Evolutionary conservation across 805 yeast genomes (phyloP), one percentile per base, ranked within the genome.

Genomic region (Hanseniaspora guilliermondii): DNA sequence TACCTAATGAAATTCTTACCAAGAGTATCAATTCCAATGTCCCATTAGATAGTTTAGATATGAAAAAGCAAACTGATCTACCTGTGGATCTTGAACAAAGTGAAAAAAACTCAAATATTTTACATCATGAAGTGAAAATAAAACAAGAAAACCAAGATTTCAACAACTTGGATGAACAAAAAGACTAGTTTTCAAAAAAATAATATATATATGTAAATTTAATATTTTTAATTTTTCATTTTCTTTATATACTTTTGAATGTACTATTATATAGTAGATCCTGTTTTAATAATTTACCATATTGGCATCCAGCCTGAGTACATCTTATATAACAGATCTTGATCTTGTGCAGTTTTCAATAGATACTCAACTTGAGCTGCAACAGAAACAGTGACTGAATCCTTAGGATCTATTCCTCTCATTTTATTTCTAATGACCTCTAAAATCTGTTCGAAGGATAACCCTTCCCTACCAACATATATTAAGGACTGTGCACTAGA

Each of bases 261-360:
- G n/a, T n/a, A n/a, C 14, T 9, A 30, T n/a, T 27, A 44, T 44
- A 44, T 44, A 44, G 8, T 16, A 24, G 5, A 39, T n/a, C 9
- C 11, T 21, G 24, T 41, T 4, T 17, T 30, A n/a, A n/a, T 16
- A 12, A 22, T n/a, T 61, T 64, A 80, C 72, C 83, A 73, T 66
- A 82, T 81, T 8, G 93, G 77, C 68, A 80, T 72, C 99, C 99
- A 93, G 3, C 99, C 99, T 25, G 85, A 80, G 67, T 87, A 93
- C 98, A 93, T 91, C 60, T 76, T 83, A 32, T 86, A 74, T 42
- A 93, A 68, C 58, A 82, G 82, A 46, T 81, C 86, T 5, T 71
- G 71, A 1, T 87, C 80, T 0, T 85, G 76, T 0, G 97, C 93
- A 58, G 83, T 85, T 60, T 84, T 87, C 33, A 91, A 85, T 57